A percentile compares a stretch with the other conserved stretches of the same genome.
phyloP scores from a whole-genome alignment of 768 basidiomycete genomes.

The Phaeolepiota aurea region DNA sequence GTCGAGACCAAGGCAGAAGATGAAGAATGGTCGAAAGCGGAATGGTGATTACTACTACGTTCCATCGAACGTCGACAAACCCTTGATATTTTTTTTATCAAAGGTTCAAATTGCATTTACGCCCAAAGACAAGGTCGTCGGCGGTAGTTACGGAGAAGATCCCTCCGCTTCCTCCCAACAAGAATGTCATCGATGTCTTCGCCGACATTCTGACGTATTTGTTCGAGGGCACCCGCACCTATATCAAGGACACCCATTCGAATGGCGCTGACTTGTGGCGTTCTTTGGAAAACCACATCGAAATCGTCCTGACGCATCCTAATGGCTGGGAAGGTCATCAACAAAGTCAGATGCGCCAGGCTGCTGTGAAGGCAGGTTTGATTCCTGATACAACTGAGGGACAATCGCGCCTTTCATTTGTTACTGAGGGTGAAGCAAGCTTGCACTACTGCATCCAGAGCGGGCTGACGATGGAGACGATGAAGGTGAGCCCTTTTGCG shows the following conservation, averaged over 20 bases:
- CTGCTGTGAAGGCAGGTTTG: slow-evolving; percentile 43
- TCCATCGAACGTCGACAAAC: too few relatives aligned
- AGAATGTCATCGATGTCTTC: slow-evolving; percentile 32
- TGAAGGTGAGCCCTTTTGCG: slow-evolving; percentile 15
- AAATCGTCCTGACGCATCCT: slow-evolving; percentile 52
- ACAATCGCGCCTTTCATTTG: slow-evolving; percentile 37
- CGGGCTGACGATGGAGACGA: slow-evolving; percentile 29
- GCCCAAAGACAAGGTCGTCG: slow-evolving; percentile 15
- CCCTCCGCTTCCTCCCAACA: slow-evolving; percentile 33
- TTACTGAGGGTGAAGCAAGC: slow-evolving; percentile 62
- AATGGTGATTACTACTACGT: slow-evolving; percentile 35
- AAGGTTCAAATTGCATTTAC: slow-evolving; percentile 32
- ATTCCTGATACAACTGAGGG: slow-evolving; percentile 29
- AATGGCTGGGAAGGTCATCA: slow-evolving; percentile 61
- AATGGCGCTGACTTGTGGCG: slow-evolving; percentile 37
- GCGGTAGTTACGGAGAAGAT: slow-evolving; percentile 13
- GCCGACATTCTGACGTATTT: slow-evolving; percentile 45
- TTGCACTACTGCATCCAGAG: slow-evolving; percentile 47
- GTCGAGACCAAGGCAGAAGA: slow-evolving; percentile 31
- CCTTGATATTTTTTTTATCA: too few relatives aligned
- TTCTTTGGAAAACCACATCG: slow-evolving; percentile 30
- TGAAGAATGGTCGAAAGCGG: slow-evolving; percentile 34
- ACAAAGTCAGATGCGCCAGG: slow-evolving; percentile 46
- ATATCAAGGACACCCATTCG: slow-evolving; percentile 37
- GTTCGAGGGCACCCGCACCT: slow-evolving; percentile 30